These are phyloP conservation scores for Phaeophleospora eucalypticola DNA, from an alignment of 2,329 filamentous ascomycete species.

Conservation along the genomic window DNA sequence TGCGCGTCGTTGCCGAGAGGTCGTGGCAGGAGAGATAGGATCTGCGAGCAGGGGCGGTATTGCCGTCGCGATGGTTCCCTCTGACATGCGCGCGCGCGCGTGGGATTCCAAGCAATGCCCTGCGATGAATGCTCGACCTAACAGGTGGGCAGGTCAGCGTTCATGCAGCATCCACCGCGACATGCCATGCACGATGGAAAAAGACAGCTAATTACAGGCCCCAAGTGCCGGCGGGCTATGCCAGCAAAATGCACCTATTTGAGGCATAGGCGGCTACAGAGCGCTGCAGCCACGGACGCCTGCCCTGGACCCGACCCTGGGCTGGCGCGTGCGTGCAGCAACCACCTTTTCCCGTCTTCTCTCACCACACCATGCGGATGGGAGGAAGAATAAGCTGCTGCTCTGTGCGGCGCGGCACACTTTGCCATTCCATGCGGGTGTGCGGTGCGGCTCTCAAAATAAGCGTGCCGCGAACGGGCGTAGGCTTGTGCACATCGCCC, in stretches of 20 bases:
- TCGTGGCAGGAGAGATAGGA: neutral
- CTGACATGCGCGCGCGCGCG: too few species aligned
- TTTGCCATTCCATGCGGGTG: slow-evolving; percentile 2
- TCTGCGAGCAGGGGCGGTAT: too few species aligned
- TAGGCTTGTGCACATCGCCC: neutral
- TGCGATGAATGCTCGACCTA: too few species aligned
- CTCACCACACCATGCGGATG: too few species aligned
- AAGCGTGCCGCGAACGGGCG: slow-evolving; percentile 15
- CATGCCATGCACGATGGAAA: neutral
- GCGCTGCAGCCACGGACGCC: neutral
- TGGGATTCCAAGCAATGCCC: too few species aligned
- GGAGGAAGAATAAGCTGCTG: slow-evolving; percentile 16
- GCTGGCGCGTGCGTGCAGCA: too few species aligned
- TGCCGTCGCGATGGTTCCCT: too few species aligned
- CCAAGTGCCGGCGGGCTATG: neutral
- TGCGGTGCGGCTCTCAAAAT: slow-evolving; percentile 24
- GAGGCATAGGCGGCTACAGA: neutral
- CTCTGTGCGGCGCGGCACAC: slow-evolving; percentile 15
- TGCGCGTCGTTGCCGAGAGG: neutral
- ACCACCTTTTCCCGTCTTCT: too few species aligned
- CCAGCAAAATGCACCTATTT: slow-evolving; percentile 3
- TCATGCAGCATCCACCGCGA: too few species aligned
- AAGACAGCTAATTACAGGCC: slow-evolving; percentile 9
- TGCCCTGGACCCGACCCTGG: too few species aligned
- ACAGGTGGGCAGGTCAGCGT: neutral